Base-by-base conservation (phyloP, 1,139 yeast genomes). In the Yamadazyma triangularis region DNA sequence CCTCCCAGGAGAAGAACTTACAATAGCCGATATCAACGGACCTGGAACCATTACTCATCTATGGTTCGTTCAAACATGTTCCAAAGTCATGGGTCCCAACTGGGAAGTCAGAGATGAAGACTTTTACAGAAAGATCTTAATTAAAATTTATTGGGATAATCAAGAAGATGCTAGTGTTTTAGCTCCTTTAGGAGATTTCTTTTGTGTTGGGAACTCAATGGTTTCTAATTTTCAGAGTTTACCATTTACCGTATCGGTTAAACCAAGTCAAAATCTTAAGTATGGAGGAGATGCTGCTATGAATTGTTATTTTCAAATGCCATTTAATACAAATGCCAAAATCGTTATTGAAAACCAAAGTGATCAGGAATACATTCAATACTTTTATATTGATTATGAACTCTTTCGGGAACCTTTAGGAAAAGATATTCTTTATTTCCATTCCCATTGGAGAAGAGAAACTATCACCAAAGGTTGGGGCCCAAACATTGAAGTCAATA, bases 171-270 rank as follows among this genome's bases (percentile, higher is more conserved):
- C 30, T 8, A 27, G 30, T 27, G 30, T 21, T 6, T 8, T 27
- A 14, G 30, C 30, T 2, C 30, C 30, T 7, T 11, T 27, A 10
- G 30, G 30, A 3, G 30, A 27, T n/a, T 27, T 27, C 11, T 27
- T 27, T 16, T 27, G 30, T 27, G 30, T 27, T 27, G 30, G 30
- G 5, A 27, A 27, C 13, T 22, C 26, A n/a, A 27, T 27, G 30
- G 30, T 27, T 3, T 27, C 30, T 8, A 27, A 27, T 15, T 27
- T 27, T 21, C 30, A 27, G 23, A 23, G 26, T 23, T 21, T 27
- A 10, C 30, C 30, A 13, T 27, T 27, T 15, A 27, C 26, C 11
- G 30, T 27, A 22, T 27, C 28, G 4, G 30, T 27, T 7, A 27
- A 27, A 23, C 26, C 30, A 3, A 22, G 21, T 15, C 26, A 27